Evolutionary conservation across 495 filamentous ascomycete species (phyloP).

Genomic region (Penicillium alfredii): DNA sequence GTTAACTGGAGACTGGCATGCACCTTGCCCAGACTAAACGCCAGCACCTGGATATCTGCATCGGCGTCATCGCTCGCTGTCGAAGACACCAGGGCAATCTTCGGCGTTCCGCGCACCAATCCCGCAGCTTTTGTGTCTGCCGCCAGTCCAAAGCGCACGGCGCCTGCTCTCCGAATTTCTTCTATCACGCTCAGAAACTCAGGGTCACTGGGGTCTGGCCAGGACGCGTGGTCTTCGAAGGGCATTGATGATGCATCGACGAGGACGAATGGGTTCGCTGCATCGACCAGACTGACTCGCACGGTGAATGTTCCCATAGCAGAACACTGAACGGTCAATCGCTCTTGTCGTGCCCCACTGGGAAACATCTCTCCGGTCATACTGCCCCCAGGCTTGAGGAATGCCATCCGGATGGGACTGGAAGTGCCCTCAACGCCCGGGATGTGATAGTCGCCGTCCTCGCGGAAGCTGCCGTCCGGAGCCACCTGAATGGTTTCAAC

Average conservation of each 20-base stretch:
- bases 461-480: slow-evolving; percentile 15
- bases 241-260: slow-evolving; percentile 22
- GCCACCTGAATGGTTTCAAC: slow-evolving; percentile 24
- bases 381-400: slow-evolving; percentile 25
- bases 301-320: slow-evolving; percentile 7
- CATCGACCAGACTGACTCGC: slow-evolving; percentile 25
- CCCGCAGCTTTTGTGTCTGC: slow-evolving; percentile 4
- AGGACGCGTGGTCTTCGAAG: background rate
- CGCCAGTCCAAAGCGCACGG: slow-evolving; percentile 22
- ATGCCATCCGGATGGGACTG: slow-evolving; percentile 24
- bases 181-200: slow-evolving; percentile 15
- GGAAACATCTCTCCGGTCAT: slow-evolving; percentile 32
- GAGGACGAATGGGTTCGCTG: slow-evolving; percentile 31
- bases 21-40: slow-evolving; percentile 27
- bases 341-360: slow-evolving; percentile 16
- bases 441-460: slow-evolving; percentile 24
- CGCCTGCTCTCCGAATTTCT: slow-evolving; percentile 21
- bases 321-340: slow-evolving; percentile 9
- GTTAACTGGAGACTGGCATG: slow-evolving; percentile 32
- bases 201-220: background rate
- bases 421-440: slow-evolving; percentile 20
- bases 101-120: slow-evolving; percentile 21
- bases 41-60: slow-evolving; percentile 17
- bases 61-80: background rate
- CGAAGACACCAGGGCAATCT: slow-evolving; percentile 25